phyloP scores from a whole-genome alignment of 352 stramenopile genomes.

The Chrysophaeum taylorii region DNA sequence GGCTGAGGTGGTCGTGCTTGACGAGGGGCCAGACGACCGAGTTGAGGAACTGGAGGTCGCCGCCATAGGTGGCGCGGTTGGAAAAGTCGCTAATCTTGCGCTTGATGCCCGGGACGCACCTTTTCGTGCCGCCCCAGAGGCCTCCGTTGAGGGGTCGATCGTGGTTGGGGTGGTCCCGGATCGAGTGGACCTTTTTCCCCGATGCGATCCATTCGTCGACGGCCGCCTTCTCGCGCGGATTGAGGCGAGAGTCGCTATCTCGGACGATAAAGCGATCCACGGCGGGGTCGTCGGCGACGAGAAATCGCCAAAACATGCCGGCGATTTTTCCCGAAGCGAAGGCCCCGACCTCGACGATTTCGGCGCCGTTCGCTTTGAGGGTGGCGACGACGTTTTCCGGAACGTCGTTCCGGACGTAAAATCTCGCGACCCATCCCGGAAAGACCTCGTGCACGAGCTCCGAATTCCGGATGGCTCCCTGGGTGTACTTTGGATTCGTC shows the following conservation, averaged over 20 bases:
- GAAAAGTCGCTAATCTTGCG: constrained; percentile 5
- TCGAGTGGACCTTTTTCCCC: constrained; percentile 19
- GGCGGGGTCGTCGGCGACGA: constrained; percentile 27
- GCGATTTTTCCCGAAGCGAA: constrained; percentile 17
- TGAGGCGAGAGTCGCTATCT: constrained; percentile 30
- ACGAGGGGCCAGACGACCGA: constrained; percentile 23
- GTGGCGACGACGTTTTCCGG: constrained; percentile 11
- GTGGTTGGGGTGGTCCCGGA: constrained; percentile 24
- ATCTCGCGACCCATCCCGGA: constrained; percentile 26
- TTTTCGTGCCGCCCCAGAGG: constrained; percentile 20
- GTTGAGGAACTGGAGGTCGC: constrained; percentile 27
- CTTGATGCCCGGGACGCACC: constrained; percentile 2
- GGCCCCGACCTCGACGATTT: constrained; percentile 13
- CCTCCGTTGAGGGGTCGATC: constrained; percentile 19
- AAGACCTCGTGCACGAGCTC: constrained; percentile 22
- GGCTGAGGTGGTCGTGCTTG: constrained; percentile 21
- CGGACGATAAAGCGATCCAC: constrained; percentile 34
- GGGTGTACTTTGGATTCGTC: constrained; percentile 27
- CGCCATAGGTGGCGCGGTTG: constrained; percentile 19
- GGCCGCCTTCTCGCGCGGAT: constrained; percentile 28
- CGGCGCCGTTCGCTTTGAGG: constrained; percentile 14
- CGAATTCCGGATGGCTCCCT: constrained; percentile 24
- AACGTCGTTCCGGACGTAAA: constrained; percentile 24
- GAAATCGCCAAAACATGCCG: constrained; percentile 36
- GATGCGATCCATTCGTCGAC: constrained; percentile 36